Percentiles rank a stretch among this genome's conserved stretches.
Conservation (phyloP, 257 asterid species). For the Rubia yunnanensis region DNA sequence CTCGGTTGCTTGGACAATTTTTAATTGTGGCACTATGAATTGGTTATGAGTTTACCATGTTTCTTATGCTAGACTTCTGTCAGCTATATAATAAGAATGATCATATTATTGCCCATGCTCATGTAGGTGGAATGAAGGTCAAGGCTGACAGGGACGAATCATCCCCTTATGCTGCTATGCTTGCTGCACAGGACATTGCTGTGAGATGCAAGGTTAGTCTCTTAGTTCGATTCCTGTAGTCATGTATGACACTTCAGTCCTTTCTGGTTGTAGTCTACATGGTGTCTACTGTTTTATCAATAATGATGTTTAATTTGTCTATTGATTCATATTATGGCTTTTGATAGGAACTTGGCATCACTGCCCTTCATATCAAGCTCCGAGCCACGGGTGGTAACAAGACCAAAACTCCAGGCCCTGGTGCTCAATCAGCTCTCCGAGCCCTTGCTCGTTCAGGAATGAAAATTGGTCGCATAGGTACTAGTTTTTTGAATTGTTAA, state of each 20-base stretch:
- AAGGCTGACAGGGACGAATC: conserved; percentile 95
- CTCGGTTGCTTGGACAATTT: no score
- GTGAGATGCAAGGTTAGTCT: conserved; percentile 72
- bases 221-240: not conserved
- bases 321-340: not conserved
- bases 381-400: conserved; percentile 95
- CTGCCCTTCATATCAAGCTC: conserved; percentile 82
- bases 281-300: not conserved
- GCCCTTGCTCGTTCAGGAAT: conserved; percentile 96
- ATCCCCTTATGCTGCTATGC: conserved; percentile 96
- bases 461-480: conserved; percentile 96
- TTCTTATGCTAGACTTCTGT: no score
- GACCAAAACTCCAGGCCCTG: conserved; percentile 93
- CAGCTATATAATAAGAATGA: no score
- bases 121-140: conserved; percentile 83
- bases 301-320: not conserved
- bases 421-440: conserved; percentile 88
- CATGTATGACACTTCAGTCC: not conserved
- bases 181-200: conserved; percentile 88
- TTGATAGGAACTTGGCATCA: conserved; percentile 67
- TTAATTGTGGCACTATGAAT: no score
- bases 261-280: not conserved
- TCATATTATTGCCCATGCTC: not conserved
- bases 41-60: no score
- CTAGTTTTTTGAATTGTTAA: not conserved